phyloP scores from a whole-genome alignment of 2,329 filamentous ascomycete genomes.

The Sporothrix euskadiensis region DNA sequence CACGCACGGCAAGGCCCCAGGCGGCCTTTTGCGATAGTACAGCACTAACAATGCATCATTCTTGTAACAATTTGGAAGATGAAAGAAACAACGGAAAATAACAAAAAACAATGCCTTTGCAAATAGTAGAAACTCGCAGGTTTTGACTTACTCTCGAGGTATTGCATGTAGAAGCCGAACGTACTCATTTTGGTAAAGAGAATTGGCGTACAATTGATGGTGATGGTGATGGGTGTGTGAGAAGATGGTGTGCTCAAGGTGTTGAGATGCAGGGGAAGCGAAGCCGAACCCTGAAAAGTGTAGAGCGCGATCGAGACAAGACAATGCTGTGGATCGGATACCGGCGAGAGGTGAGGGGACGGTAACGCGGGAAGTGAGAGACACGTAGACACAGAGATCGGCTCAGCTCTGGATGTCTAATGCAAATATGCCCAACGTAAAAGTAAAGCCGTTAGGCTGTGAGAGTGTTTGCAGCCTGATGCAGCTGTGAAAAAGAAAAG shows the following conservation, averaged over 20 bases:
- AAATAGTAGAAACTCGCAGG: background rate
- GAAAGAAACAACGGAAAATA: constrained; percentile 19
- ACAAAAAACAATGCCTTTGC: too few relatives aligned
- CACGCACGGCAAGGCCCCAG: background rate
- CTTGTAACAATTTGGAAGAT: background rate
- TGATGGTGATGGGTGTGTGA: background rate
- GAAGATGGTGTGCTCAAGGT: background rate
- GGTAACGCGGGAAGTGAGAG: background rate
- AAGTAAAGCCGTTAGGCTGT: constrained; percentile 10
- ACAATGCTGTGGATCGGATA: background rate
- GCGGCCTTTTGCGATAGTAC: background rate
- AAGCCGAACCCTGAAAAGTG: background rate
- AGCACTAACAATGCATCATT: background rate
- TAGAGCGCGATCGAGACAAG: background rate
- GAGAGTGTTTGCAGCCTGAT: constrained; percentile 17
- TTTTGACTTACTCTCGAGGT: constrained; percentile 68
- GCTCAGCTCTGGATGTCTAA: constrained; percentile 33
- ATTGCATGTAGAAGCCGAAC: constrained; percentile 67
- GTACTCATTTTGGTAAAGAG: constrained; percentile 52
- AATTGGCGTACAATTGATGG: constrained; percentile 35
- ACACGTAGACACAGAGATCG: constrained; percentile 13
- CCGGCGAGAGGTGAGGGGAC: background rate
- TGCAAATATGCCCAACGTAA: constrained; percentile 59
- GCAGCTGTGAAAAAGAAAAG: background rate
- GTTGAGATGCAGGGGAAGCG: background rate